These are phyloP conservation scores for Escovopsis sp. DNA, from an alignment of 2,329 filamentous ascomycete species.

Conservation along the genomic window DNA sequence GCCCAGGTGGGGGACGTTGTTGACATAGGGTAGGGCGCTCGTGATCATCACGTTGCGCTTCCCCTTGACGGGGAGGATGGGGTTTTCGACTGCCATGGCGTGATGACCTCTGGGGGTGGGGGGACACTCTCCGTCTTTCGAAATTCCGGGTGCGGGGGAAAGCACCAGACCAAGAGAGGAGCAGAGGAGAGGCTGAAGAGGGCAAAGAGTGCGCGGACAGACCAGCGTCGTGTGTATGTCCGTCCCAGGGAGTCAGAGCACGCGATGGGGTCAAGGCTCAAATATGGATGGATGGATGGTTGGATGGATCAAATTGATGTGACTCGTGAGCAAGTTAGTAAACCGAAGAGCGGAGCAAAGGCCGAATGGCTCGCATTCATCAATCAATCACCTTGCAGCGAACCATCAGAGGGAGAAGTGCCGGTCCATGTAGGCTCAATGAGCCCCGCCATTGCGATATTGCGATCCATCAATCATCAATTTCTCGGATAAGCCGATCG, in stretches of 20 bases:
- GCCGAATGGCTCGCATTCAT: no score
- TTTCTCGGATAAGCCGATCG: no score
- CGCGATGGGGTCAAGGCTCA: neutral
- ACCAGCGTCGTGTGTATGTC: neutral
- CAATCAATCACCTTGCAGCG: no score
- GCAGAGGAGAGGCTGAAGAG: neutral
- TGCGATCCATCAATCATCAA: no score
- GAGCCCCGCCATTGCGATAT: no score
- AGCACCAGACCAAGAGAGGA: neutral
- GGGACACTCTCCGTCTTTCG: neutral
- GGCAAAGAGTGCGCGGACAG: neutral
- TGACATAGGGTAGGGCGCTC: constrained; percentile 71
- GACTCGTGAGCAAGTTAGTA: no score
- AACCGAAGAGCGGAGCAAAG: no score
- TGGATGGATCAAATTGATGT: neutral
- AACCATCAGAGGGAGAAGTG: no score
- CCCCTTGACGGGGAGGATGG: constrained; percentile 51
- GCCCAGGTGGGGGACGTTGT: constrained; percentile 68
- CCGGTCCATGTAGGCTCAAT: no score
- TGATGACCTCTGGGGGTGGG: neutral
- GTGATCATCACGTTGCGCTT: constrained; percentile 85
- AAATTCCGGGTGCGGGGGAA: neutral
- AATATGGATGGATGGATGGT: neutral
- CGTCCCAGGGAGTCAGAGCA: neutral
- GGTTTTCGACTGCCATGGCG: constrained; percentile 5